A percentile compares a stretch with the other conserved stretches of the same genome.
These are phyloP conservation scores for Pistacia integerrima DNA, from an alignment of 345 rosid genomes.

Conservation along the genomic window DNA sequence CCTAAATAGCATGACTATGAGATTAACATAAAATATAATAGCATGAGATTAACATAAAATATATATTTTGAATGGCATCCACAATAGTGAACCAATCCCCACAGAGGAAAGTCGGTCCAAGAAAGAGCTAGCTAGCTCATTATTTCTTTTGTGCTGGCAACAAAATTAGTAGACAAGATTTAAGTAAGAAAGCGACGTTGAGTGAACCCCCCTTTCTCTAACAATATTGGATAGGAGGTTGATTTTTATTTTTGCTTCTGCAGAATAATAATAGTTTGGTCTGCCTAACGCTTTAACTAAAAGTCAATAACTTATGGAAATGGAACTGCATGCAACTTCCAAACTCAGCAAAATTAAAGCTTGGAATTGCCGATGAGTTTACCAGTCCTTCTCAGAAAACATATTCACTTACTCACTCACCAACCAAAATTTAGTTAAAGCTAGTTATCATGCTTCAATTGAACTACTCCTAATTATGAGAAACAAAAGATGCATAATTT, in stretches of 20 bases:
- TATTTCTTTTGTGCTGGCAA: background rate
- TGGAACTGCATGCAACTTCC: background rate
- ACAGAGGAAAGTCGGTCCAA: background rate
- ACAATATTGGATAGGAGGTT: background rate
- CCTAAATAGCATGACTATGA: too few relatives aligned
- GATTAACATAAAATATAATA: too few relatives aligned
- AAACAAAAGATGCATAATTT: too few relatives aligned
- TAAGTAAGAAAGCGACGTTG: background rate
- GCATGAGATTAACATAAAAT: too few relatives aligned
- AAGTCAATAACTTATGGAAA: slow-evolving; percentile 1
- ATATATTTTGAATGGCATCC: too few relatives aligned
- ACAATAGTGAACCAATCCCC: background rate
- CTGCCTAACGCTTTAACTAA: slow-evolving; percentile 21
- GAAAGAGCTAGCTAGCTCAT: background rate
- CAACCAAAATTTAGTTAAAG: too few relatives aligned
- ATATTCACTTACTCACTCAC: background rate
- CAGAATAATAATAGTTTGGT: slow-evolving; percentile 6
- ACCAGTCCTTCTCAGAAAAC: background rate
- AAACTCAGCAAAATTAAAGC: background rate
- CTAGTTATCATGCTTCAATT: too few relatives aligned
- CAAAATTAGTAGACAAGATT: background rate
- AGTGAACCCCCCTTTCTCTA: background rate
- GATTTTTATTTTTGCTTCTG: background rate
- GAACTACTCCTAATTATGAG: too few relatives aligned
- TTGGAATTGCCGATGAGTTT: background rate